Percentiles rank a stretch among this genome's conserved stretches.
Evolutionary conservation across 306 rosid genomes (phyloP).

Genomic region (Oemleria cerasiformis): DNA sequence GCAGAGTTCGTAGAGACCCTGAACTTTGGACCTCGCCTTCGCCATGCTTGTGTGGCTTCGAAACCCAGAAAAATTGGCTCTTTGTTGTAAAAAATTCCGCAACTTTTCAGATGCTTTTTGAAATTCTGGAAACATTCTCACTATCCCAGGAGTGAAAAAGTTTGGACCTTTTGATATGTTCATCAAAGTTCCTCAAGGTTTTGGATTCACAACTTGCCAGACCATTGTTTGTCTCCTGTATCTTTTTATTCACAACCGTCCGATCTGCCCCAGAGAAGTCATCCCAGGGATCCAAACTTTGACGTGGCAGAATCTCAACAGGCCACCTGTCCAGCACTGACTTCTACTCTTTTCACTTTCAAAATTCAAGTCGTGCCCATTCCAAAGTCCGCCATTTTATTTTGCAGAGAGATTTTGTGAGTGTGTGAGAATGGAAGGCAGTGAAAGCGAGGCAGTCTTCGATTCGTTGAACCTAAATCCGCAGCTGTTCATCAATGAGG

Average conservation of each 20-base stretch:
- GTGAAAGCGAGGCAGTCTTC: slow-evolving; percentile 59
- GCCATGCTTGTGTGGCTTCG: slow-evolving; percentile 49
- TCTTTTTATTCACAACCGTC: no score
- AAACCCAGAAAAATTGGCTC: slow-evolving; percentile 30
- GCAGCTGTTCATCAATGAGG: slow-evolving; percentile 65
- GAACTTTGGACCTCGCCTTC: slow-evolving; percentile 51
- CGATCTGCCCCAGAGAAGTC: no score
- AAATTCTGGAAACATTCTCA: slow-evolving; percentile 36
- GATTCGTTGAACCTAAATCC: slow-evolving; percentile 68
- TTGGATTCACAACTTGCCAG: no score
- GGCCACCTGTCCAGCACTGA: background rate
- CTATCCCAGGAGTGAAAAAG: background rate
- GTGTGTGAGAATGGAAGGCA: slow-evolving; percentile 46
- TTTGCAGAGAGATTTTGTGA: background rate
- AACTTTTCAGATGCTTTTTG: slow-evolving; percentile 44
- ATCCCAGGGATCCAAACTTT: background rate
- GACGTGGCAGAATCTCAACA: background rate
- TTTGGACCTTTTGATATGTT: background rate
- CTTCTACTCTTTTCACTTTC: background rate
- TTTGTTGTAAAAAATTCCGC: slow-evolving; percentile 25
- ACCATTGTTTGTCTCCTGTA: no score
- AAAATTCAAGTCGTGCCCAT: background rate
- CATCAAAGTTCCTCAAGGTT: no score
- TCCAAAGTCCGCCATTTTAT: background rate
- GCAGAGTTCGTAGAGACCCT: slow-evolving; percentile 70